Evolutionary conservation across 139 green algal species (phyloP), one percentile per base, ranked within the genome.

Genomic region (Deuterostichococcus epilithicus): DNA sequence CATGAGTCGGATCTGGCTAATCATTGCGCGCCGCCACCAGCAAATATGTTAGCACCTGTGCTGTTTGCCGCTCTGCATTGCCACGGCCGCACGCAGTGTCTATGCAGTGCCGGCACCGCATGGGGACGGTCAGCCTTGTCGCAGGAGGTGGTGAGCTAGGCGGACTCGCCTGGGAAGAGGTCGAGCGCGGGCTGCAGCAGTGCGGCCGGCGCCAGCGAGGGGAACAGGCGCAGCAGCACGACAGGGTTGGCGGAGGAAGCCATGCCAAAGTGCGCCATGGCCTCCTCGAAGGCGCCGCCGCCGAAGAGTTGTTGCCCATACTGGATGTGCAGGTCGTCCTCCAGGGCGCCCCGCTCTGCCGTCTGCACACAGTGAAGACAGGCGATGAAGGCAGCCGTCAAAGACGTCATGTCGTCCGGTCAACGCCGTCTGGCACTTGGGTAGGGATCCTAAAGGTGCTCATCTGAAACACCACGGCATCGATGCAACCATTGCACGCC

Each of bases 271-370:
- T 97, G 91, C 1, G 85, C 86, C 80, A 96, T 87, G 0, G 84
- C 92, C 70, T 92, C 88, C 1, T 96, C 92, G 72, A 82, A 91
- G n/a, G 91, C 81, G 5, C 86, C 89, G 39, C 71, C 45, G 58
- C 52, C 73, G 78, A 95, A 95, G 74, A 96, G 84, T 39, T 85
- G 76, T 35, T 88, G 81, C 0, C 85, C 92, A 82, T 93, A 96
- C 36, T 84, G 65, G 66, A 89, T 76, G 66, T 89, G 84, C 42
- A 94, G 76, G 3, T 44, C 52, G 70, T 92, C 87, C 68, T 91
- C 84, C 72, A 93, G 66, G 30, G 65, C 68, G 30, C 45, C 74
- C 25, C 76, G 77, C 44, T 36, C 15, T 5, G 35, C 42, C 0
- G 52, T 58, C 80, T 84, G 44, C 70, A 47, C 13, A n/a, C 10